A percentile compares a stretch with the other conserved stretches of the same genome.
Evolutionary conservation across 768 basidiomycete species (phyloP).

Genomic region (Suillus tomentosus): DNA sequence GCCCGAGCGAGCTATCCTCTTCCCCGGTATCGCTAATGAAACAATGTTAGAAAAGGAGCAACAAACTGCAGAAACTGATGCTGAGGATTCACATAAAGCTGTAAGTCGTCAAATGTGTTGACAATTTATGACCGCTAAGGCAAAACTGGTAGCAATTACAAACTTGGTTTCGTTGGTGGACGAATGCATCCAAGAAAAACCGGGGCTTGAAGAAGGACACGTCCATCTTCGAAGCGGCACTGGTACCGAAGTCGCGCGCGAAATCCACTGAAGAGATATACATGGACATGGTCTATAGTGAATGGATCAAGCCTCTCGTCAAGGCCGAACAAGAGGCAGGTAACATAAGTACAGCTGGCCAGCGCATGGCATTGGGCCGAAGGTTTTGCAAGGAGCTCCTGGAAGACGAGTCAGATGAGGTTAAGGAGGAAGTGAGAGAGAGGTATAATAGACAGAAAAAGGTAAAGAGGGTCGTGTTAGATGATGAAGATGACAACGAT

Average conservation of each 20-base stretch:
- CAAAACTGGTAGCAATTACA: not conserved
- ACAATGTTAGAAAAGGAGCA: not conserved
- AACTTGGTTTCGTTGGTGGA: slow-evolving; percentile 10
- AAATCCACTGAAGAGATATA: slow-evolving; percentile 2
- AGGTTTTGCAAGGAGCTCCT: slow-evolving; percentile 9
- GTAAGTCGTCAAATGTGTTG: slow-evolving; percentile 1
- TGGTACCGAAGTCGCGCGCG: not conserved
- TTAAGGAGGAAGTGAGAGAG: not conserved
- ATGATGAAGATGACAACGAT: not conserved
- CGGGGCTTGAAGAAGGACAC: not conserved
- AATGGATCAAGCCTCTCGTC: slow-evolving; percentile 9
- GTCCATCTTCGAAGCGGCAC: not conserved
- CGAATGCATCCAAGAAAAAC: not conserved
- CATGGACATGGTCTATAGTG: not conserved
- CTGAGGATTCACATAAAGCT: not conserved
- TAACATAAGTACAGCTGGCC: not conserved
- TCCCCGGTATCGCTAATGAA: not conserved
- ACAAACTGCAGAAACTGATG: not conserved
- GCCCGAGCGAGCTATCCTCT: not conserved
- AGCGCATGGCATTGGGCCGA: not conserved
- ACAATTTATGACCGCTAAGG: not conserved
- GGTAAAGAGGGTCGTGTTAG: not conserved
- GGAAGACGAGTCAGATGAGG: slow-evolving; percentile 2
- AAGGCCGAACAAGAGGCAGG: slow-evolving; percentile 7
- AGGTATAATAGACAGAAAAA: slow-evolving; percentile 10